Evolutionary conservation across 2,329 filamentous ascomycete species (phyloP).

Genomic region (Colletotrichum spaethianum): DNA sequence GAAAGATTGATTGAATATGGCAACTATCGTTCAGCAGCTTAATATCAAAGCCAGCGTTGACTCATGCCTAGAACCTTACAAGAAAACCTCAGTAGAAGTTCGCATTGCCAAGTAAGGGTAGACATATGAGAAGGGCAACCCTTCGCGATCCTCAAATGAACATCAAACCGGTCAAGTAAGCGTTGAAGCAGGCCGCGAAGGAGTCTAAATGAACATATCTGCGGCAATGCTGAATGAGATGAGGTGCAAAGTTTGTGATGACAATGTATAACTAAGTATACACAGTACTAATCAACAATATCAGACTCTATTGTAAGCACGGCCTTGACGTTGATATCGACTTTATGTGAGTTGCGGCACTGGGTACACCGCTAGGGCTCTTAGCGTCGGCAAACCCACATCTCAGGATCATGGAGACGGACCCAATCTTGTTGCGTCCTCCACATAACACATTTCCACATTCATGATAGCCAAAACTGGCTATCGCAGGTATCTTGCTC

Average conservation of each 20-base stretch:
- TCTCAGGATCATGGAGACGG: background rate
- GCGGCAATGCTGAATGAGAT: too few relatives aligned
- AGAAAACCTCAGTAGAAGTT: background rate
- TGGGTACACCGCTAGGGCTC: too few relatives aligned
- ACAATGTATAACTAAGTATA: too few relatives aligned
- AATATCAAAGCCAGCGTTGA: constrained; percentile 5
- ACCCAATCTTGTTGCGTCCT: background rate
- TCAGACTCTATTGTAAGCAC: too few relatives aligned
- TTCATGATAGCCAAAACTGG: fast-evolving
- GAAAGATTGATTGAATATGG: background rate
- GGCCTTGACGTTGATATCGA: too few relatives aligned
- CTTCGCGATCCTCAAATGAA: background rate
- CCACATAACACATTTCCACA: background rate
- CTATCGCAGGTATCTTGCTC: fast-evolving
- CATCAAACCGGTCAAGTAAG: background rate
- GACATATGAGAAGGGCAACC: background rate
- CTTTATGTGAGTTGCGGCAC: too few relatives aligned
- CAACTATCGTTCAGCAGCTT: background rate
- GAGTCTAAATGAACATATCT: too few relatives aligned
- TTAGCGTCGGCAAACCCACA: background rate
- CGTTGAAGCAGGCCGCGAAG: too few relatives aligned
- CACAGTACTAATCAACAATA: too few relatives aligned
- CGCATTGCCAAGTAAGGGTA: background rate
- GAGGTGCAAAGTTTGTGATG: too few relatives aligned
- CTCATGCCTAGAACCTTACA: background rate